Evolutionary conservation across 202 grass and related monocot species (phyloP), one percentile per base, ranked within the genome.

Genomic region (Digitaria exilis): DNA sequence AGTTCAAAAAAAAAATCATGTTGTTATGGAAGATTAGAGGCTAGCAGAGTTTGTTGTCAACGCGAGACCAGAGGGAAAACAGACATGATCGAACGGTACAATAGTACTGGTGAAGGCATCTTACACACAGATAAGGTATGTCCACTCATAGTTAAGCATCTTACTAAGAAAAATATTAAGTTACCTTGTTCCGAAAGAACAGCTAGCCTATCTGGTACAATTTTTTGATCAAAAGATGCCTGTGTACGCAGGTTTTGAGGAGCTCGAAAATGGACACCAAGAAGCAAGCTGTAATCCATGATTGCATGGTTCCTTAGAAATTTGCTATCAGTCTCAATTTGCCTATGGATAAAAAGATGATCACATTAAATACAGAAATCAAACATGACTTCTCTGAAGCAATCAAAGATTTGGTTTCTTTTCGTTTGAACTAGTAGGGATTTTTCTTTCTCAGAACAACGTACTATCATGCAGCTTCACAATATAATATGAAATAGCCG

Each of bases 231-330:
- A 73, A 74, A 84, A 1, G 90, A 88, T 46, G 82, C 57, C 61
- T 73, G 86, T 59, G 87, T 84, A 34, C 75, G 87, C 17, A 93
- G 72, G 64, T 92, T 81, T 56, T 93, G 91, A 1, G 92, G 96
- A 81, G 96, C 96, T 89, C 92, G 88, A 42, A 90, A 95, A 73
- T 98, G 96, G 24, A 95, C 89, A 22, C 96, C 96, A 87, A 98
- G 69, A 67, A 98, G 89, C 66, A 98, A 86, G 62, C 96, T 98
- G 50, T 98, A 95, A 90, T 98, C 96, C 91, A 98, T 98, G 89
- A 98, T 98, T 52, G 75, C 31, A 31, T 98, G 87, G 18, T 60
- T 65, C 89, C 89, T 90, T n/a, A 98, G 81, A 85, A 95, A 98
- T 78, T 90, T 87, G 28, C 96, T 95, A 60, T 95, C 93, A 7